phyloP scores from a whole-genome alignment of 495 filamentous ascomycete genomes.

The Lophium mytilinum region DNA sequence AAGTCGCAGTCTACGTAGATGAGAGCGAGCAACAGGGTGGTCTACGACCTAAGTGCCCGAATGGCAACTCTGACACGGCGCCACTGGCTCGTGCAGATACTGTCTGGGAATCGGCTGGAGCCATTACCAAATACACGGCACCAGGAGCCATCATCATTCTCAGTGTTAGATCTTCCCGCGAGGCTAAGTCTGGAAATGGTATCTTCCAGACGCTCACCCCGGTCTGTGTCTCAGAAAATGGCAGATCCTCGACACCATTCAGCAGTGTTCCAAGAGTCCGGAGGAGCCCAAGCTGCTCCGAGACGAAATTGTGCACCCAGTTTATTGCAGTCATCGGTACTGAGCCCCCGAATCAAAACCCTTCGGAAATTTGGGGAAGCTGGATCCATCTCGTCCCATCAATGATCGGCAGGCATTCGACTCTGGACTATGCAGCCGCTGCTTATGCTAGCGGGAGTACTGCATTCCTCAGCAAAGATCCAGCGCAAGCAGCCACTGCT shows the following conservation, averaged over 20 bases:
- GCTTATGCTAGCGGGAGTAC: background rate
- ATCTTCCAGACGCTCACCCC: too few relatives aligned
- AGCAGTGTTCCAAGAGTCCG: too few relatives aligned
- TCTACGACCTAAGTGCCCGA: too few relatives aligned
- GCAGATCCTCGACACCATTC: too few relatives aligned
- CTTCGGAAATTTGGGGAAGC: background rate
- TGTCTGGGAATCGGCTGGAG: too few relatives aligned
- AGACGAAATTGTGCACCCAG: background rate
- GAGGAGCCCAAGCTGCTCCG: background rate
- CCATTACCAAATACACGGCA: too few relatives aligned
- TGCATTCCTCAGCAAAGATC: background rate
- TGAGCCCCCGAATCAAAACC: background rate
- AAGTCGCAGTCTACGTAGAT: background rate
- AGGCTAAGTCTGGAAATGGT: too few relatives aligned
- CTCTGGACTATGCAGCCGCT: background rate
- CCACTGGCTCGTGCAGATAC: too few relatives aligned
- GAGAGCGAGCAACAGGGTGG: background rate
- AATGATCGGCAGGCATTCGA: background rate
- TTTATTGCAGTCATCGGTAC: background rate
- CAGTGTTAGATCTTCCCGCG: too few relatives aligned
- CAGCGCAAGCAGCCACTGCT: background rate
- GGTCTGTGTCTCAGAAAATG: too few relatives aligned
- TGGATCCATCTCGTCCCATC: background rate
- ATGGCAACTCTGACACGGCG: too few relatives aligned
- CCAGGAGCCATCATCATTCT: too few relatives aligned